phyloP scores from a whole-genome alignment of 805 yeast genomes.

The Saccharomycopsis capsularis region DNA sequence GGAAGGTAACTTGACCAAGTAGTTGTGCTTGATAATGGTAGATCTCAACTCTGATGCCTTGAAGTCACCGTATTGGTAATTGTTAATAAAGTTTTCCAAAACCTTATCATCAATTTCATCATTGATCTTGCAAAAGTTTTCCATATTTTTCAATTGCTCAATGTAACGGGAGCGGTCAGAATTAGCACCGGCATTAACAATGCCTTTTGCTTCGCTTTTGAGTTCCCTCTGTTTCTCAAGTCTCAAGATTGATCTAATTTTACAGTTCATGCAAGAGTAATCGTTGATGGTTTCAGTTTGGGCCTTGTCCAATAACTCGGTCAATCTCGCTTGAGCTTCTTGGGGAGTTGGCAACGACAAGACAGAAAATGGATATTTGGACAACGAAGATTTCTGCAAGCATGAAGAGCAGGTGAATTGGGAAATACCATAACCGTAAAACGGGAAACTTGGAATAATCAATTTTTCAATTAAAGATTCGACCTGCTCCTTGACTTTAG shows the following conservation, averaged over 20 bases:
- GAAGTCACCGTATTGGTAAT: constrained; percentile 39
- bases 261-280: constrained; percentile 74
- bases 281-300: constrained; percentile 67
- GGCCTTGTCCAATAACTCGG: constrained; percentile 46
- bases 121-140: constrained; percentile 43
- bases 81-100: constrained; percentile 40
- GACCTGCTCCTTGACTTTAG: background rate
- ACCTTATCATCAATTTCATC: constrained; percentile 52
- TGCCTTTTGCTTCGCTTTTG: background rate
- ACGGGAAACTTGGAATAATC: constrained; percentile 60
- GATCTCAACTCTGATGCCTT: constrained; percentile 45
- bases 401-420: constrained; percentile 69
- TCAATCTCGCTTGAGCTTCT: constrained; percentile 39
- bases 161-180: constrained; percentile 31
- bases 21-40: constrained; percentile 59
- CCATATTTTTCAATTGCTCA: constrained; percentile 31
- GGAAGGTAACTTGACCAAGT: constrained; percentile 59
- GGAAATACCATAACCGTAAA: constrained; percentile 58
- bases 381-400: constrained; percentile 50
- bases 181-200: too few species aligned
- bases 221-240: constrained; percentile 27
- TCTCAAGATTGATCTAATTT: constrained; percentile 38
- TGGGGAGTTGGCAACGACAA: constrained; percentile 73
- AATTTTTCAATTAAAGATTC: constrained; percentile 7
- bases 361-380: constrained; percentile 48